phyloP scores from a whole-genome alignment of 331 rosid species.

The Malus hybrid region DNA sequence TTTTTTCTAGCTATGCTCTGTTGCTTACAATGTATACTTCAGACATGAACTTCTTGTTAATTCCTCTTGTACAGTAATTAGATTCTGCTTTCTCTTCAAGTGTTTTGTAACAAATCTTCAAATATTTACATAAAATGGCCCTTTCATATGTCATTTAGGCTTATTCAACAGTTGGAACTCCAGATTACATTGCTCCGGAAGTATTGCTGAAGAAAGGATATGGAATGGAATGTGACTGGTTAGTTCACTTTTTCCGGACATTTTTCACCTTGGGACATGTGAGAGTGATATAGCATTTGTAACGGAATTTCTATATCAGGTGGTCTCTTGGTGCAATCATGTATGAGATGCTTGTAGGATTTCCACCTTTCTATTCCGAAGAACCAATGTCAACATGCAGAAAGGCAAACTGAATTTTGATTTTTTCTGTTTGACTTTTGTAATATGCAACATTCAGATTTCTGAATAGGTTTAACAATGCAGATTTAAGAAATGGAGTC shows the following conservation, averaged over 20 bases:
- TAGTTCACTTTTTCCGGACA: not conserved
- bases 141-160: constrained; percentile 43
- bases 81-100: not conserved
- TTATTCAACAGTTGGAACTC: constrained; percentile 87
- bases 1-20: not conserved
- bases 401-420: constrained; percentile 43
- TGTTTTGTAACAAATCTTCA: not conserved
- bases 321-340: constrained; percentile 94
- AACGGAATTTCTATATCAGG: constrained; percentile 31
- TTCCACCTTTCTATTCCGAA: constrained; percentile 81
- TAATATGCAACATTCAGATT: not conserved
- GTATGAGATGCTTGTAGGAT: constrained; percentile 94
- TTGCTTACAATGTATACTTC: not conserved
- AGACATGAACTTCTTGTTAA: not conserved
- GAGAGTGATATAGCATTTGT: not conserved
- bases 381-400: constrained; percentile 84
- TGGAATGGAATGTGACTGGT: constrained; percentile 90
- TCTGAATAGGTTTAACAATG: not conserved
- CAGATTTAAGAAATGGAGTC: not conserved
- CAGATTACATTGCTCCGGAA: constrained; percentile 89
- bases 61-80: not conserved
- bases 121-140: constrained; percentile 9
- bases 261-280: not conserved
- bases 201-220: constrained; percentile 76
- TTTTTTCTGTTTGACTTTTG: not conserved